Percentiles rank a stretch among this genome's conserved stretches.
Conservation (phyloP, 345 rosid species). For the Anacardium occidentale region DNA sequence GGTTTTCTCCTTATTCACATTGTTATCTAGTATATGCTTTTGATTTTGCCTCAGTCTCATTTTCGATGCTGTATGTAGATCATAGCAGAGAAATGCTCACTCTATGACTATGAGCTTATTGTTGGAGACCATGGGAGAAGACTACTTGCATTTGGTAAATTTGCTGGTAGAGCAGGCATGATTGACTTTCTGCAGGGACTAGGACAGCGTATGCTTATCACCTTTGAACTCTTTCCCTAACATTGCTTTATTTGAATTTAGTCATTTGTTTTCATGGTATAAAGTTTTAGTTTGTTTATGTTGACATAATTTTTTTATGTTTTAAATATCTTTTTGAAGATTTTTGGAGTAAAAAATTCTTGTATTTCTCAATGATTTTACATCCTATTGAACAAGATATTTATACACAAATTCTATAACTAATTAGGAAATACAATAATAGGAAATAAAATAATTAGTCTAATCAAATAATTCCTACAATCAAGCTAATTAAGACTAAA, state of each 20-base stretch:
- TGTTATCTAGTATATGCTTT: background rate
- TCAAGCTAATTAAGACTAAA: too few species aligned
- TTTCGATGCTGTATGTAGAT: slow-evolving; percentile 36
- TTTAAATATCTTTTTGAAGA: too few species aligned
- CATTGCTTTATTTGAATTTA: background rate
- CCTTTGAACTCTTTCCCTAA: background rate
- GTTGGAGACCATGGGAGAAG: slow-evolving; percentile 62
- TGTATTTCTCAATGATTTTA: too few species aligned
- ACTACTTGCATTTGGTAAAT: slow-evolving; percentile 83
- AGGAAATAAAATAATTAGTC: too few species aligned
- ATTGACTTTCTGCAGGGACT: slow-evolving; percentile 75
- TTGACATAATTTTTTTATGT: too few species aligned
- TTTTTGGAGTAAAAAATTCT: too few species aligned
- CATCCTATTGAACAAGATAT: too few species aligned
- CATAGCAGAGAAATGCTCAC: slow-evolving; percentile 61
- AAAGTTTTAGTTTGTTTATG: background rate
- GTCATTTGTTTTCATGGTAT: background rate
- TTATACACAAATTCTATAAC: too few species aligned
- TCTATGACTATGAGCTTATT: slow-evolving; percentile 90
- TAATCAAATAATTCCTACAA: too few species aligned
- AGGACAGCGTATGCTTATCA: slow-evolving; percentile 64
- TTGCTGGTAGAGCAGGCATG: slow-evolving; percentile 93
- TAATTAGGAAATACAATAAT: too few species aligned
- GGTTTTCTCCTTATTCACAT: slow-evolving; percentile 30
- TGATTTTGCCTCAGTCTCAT: background rate